Base-by-base conservation (phyloP, 345 rosid genomes). In the Excoecaria agallocha region DNA sequence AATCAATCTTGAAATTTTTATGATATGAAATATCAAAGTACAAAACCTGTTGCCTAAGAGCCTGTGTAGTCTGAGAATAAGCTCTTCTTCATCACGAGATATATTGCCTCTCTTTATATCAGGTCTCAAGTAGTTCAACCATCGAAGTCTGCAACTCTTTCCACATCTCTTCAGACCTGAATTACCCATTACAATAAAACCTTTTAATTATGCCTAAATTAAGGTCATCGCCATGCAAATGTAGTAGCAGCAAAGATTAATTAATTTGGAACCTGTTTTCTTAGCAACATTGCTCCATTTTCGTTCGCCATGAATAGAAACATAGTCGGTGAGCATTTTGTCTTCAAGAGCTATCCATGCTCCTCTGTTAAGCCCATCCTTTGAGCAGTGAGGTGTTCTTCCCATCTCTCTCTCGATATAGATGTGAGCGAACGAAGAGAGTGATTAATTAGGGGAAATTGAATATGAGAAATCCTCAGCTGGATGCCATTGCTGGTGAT, bases 41-140 rank as follows among this genome's bases (percentile, higher is more conserved):
- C 19, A 12, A 4, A 5, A 83, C 86, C 86, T 83, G 77, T 83
- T 83, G 71, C 84, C 86, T 12, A 83, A 57, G n/a, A 83, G 80
- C 39, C 54, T 84, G 69, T 84, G 86, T 1, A 84, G 79, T 17
- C 86, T 75, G 62, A 81, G 74, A 75, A 81, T 81, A 22, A 84
- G 80, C 54, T 81, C 81, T 38, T 82, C 85, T 75, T 84, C 85
- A 45, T 79, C 85, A 1, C 16, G 20, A 0, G 81, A 74, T 38
- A 81, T 74, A 63, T 77, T 77, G 22, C 81, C 84, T 81, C 84
- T 75, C 77, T 77, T 81, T 4, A 81, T 71, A 52, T 67, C 74
- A 19, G 84, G 84, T 66, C 84, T 74, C 56, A 81, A 66, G 39
- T 81, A 81, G 51, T 77, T 81, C 81, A 74, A 65, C 81, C 84